Evolutionary conservation across 2,329 filamentous ascomycete species (phyloP).

Genomic region (Stagonosporopsis cucurbitacearum): DNA sequence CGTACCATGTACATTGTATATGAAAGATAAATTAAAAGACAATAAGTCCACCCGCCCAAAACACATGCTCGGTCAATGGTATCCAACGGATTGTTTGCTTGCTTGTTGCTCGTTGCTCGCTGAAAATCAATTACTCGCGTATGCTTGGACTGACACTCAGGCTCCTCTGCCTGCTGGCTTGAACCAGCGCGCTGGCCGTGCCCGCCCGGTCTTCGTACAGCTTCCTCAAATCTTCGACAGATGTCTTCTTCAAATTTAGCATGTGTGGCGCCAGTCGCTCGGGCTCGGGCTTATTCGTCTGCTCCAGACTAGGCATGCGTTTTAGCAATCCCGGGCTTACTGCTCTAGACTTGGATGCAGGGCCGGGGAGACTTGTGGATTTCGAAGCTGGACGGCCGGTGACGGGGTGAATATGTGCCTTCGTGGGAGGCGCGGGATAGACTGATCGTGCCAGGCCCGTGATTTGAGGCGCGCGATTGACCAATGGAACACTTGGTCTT

Average conservation of each 20-base stretch:
- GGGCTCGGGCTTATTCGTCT: constrained; percentile 21
- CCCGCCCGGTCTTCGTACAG: constrained; percentile 57
- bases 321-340: constrained; percentile 54
- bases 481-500: constrained; percentile 42
- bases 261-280: constrained; percentile 39
- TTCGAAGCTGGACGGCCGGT: constrained; percentile 38
- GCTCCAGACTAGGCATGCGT: constrained; percentile 56
- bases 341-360: constrained; percentile 37
- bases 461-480: constrained; percentile 41
- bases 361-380: constrained; percentile 40
- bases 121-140: constrained; percentile 1
- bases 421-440: constrained; percentile 25
- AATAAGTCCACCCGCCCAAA: background rate
- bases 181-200: constrained; percentile 46
- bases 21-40: background rate
- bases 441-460: constrained; percentile 48
- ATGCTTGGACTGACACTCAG: constrained; percentile 14
- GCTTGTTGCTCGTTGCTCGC: background rate
- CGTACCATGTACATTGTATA: background rate
- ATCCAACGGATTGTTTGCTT: background rate
- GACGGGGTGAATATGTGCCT: constrained; percentile 26
- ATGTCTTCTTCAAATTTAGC: constrained; percentile 53
- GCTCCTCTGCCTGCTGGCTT: constrained; percentile 14
- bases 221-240: constrained; percentile 56
- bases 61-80: background rate